Conservation (phyloP, 805 yeast species). For the Kodamaea sagamina region DNA sequence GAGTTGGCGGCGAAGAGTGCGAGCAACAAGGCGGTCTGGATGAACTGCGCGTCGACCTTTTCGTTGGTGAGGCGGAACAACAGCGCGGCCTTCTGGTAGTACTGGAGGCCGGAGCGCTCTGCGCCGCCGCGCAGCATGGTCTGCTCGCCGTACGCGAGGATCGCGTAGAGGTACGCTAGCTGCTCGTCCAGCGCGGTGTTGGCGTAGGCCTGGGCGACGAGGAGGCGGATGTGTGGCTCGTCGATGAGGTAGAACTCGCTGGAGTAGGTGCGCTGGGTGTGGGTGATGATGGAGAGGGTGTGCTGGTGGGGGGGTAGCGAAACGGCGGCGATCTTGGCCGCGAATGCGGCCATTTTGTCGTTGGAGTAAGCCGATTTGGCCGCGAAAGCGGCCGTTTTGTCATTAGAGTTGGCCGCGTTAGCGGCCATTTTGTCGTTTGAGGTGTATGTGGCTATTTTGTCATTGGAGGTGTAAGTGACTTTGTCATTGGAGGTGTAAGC, state of each 20-base stretch:
- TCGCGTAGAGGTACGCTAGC: conserved; percentile 28
- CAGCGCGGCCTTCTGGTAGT: conserved; percentile 33
- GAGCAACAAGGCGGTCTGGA: conserved; percentile 35
- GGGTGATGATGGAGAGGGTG: conserved; percentile 5
- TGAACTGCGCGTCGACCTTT: conserved; percentile 31
- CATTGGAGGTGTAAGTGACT: too few relatives aligned
- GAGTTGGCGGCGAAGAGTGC: conserved; percentile 42
- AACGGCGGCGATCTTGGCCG: background rate
- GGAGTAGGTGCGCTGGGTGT: conserved; percentile 25
- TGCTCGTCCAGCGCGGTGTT: conserved; percentile 23
- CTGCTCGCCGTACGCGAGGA: conserved; percentile 44
- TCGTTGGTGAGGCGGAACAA: conserved; percentile 36
- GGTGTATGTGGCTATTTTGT: too few relatives aligned
- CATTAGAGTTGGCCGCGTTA: too few relatives aligned
- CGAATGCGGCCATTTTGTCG: too few relatives aligned
- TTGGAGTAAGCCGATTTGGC: too few relatives aligned
- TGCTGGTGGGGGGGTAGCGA: conserved; percentile 2
- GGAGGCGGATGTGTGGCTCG: conserved; percentile 11
- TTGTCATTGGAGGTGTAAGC: too few relatives aligned
- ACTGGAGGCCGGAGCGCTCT: conserved; percentile 35
- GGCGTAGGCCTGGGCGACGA: conserved; percentile 6
- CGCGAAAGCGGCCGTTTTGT: too few relatives aligned
- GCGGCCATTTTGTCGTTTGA: too few relatives aligned
- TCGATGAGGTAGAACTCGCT: conserved; percentile 40
- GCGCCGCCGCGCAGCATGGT: conserved; percentile 16